These are phyloP conservation scores for Lactarius deliciosus DNA, from an alignment of 768 basidiomycete species.

Conservation along the genomic window DNA sequence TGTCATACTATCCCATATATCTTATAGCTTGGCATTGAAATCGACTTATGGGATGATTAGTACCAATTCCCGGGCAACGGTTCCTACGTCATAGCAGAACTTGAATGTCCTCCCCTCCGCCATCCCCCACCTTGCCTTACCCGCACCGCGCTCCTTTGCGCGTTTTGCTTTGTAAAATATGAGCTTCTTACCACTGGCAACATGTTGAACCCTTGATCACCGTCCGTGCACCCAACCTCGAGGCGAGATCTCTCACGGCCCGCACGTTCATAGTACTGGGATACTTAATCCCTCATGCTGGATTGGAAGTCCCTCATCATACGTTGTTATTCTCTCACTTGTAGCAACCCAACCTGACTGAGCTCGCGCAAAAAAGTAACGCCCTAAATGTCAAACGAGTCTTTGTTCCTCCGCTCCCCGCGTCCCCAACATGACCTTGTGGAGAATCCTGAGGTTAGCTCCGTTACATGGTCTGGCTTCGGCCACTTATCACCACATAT, in stretches of 20 bases:
- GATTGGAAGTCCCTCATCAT: conserved; percentile 17
- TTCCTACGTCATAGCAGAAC: not conserved
- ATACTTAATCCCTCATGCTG: conserved; percentile 20
- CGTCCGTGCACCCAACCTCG: not conserved
- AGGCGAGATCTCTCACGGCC: conserved; percentile 17
- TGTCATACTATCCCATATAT: conserved; percentile 22
- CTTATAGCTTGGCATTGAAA: conserved; percentile 14
- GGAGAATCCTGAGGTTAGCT: not conserved
- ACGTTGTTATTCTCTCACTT: conserved; percentile 21
- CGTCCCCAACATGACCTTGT: not conserved
- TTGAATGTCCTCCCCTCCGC: conserved; percentile 10
- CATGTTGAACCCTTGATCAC: conserved; percentile 25
- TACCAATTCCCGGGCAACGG: conserved; percentile 17
- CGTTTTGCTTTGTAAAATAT: conserved; percentile 15
- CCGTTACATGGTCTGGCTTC: not conserved
- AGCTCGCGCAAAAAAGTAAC: not conserved
- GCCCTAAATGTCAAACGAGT: not conserved
- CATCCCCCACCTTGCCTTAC: not conserved
- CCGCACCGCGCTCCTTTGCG: conserved; percentile 5
- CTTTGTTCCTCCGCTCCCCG: not conserved
- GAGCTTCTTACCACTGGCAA: conserved; percentile 8
- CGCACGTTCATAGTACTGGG: not conserved
- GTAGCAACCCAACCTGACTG: not conserved
- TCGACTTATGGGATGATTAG: conserved; percentile 1
- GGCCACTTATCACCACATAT: not conserved